phyloP scores from a whole-genome alignment of 2,329 filamentous ascomycete genomes.

The Xylaria sp. region DNA sequence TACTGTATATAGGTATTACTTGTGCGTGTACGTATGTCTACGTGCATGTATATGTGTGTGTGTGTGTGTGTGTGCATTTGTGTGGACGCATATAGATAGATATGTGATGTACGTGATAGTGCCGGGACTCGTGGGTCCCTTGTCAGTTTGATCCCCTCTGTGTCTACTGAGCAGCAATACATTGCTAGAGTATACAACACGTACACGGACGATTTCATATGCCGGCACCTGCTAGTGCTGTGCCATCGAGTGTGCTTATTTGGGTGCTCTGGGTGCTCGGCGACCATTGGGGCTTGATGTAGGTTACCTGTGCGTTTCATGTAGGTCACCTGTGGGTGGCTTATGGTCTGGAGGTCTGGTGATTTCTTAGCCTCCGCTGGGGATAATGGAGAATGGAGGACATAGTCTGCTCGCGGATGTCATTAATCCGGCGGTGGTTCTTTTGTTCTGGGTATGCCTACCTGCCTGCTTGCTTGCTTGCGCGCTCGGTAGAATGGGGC shows the following conservation, averaged over 20 bases:
- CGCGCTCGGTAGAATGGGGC: neutral
- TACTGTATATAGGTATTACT: neutral
- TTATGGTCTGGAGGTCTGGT: slow-evolving; percentile 26
- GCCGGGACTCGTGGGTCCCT: slow-evolving; percentile 1
- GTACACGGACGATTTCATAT: slow-evolving; percentile 23
- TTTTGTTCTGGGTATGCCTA: neutral
- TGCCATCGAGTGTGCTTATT: slow-evolving; percentile 17
- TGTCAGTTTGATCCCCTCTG: neutral
- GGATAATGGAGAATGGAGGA: neutral
- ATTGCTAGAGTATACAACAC: neutral
- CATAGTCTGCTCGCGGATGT: slow-evolving; percentile 4
- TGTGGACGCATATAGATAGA: neutral
- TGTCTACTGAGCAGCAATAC: neutral
- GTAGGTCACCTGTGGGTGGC: slow-evolving; percentile 35
- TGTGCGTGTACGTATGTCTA: neutral
- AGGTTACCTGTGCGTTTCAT: slow-evolving; percentile 31
- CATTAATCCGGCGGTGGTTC: neutral
- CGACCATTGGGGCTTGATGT: slow-evolving; percentile 28
- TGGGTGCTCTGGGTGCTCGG: slow-evolving; percentile 32
- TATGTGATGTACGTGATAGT: neutral
- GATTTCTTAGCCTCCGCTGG: neutral
- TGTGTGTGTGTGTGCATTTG: neutral
- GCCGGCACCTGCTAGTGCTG: slow-evolving; percentile 27
- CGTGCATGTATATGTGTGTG: neutral
- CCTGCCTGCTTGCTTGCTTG: slow-evolving; percentile 1